Conservation (phyloP, 306 rosid species). For the Cucurbita argyrosperma region DNA sequence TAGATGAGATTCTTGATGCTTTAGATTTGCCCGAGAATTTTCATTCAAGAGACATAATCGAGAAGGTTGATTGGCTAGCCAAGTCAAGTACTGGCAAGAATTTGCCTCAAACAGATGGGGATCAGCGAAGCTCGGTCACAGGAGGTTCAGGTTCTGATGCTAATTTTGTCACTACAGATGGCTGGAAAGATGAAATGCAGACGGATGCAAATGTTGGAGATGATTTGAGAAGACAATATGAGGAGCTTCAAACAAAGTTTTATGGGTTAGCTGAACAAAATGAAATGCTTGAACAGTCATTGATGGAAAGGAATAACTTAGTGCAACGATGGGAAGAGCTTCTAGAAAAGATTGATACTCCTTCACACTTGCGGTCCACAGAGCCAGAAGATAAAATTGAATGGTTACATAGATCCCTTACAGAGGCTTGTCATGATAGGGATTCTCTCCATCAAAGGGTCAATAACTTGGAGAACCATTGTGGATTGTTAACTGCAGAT, state of each 20-base stretch:
- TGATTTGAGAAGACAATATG: conserved; percentile 49
- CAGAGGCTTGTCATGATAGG: conserved; percentile 48
- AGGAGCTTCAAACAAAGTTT: conserved; percentile 68
- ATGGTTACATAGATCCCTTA: conserved; percentile 60
- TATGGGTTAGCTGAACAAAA: conserved; percentile 90
- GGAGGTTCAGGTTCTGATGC: conserved; percentile 71
- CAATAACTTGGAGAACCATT: conserved; percentile 48
- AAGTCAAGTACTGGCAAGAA: conserved; percentile 48
- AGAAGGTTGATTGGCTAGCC: conserved; percentile 93
- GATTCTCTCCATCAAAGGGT: conserved; percentile 62
- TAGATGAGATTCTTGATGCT: conserved; percentile 93
- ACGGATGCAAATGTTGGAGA: conserved; percentile 37
- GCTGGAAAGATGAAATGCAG: conserved; percentile 65
- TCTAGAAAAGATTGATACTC: conserved; percentile 68
- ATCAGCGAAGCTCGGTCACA: conserved; percentile 52
- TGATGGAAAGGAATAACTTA: conserved; percentile 75
- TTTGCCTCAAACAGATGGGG: conserved; percentile 51
- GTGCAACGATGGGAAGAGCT: conserved; percentile 92
- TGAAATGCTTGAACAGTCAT: conserved; percentile 94
- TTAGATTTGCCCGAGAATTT: conserved; percentile 94
- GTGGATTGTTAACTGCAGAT: conserved; percentile 56
- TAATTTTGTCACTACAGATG: conserved; percentile 52
- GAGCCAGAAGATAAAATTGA: conserved; percentile 77
- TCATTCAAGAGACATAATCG: conserved; percentile 82
- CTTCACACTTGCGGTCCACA: conserved; percentile 56